Conservation (phyloP, 208 protist species). For the Kentomonas sorsogonicus region DNA sequence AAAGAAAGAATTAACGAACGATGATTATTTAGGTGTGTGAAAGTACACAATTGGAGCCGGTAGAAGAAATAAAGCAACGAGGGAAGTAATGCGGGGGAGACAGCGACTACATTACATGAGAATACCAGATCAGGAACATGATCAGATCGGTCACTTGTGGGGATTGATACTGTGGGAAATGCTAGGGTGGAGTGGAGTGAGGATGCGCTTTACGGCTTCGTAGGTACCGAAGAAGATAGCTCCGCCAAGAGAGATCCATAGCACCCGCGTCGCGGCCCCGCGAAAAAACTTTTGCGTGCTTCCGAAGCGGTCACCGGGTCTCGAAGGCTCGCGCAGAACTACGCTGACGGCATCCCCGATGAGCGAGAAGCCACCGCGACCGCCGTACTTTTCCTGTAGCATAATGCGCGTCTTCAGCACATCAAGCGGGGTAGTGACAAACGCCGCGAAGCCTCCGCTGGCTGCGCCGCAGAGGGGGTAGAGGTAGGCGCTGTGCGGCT, state of each 20-base stretch:
- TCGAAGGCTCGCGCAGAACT: slow-evolving; percentile 37
- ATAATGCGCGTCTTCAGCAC: slow-evolving; percentile 93
- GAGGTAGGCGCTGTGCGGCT: slow-evolving; percentile 27
- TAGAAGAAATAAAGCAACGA: too few species aligned
- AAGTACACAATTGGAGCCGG: too few species aligned
- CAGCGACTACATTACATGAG: too few species aligned
- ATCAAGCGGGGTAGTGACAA: slow-evolving; percentile 89
- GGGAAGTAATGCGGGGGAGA: too few species aligned
- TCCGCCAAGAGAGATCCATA: slow-evolving; percentile 90
- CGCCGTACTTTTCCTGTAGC: slow-evolving; percentile 42
- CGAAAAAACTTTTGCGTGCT: slow-evolving; percentile 72
- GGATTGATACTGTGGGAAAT: too few species aligned
- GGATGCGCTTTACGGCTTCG: slow-evolving; percentile 66
- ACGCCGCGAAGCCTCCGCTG: slow-evolving; percentile 78
- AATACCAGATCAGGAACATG: too few species aligned
- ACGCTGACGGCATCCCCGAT: slow-evolving; percentile 39
- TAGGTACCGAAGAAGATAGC: slow-evolving; percentile 91
- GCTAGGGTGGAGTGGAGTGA: too few species aligned
- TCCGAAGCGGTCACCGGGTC: slow-evolving; percentile 69
- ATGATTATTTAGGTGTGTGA: background rate
- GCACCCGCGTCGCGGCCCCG: slow-evolving; percentile 74
- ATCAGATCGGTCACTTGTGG: too few species aligned
- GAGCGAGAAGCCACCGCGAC: slow-evolving; percentile 6
- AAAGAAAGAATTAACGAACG: background rate
- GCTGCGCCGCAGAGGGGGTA: slow-evolving; percentile 75